Percentiles rank a stretch among this genome's conserved stretches.
Evolutionary conservation across 306 rosid species (phyloP).

Genomic region (Oemleria cerasiformis): DNA sequence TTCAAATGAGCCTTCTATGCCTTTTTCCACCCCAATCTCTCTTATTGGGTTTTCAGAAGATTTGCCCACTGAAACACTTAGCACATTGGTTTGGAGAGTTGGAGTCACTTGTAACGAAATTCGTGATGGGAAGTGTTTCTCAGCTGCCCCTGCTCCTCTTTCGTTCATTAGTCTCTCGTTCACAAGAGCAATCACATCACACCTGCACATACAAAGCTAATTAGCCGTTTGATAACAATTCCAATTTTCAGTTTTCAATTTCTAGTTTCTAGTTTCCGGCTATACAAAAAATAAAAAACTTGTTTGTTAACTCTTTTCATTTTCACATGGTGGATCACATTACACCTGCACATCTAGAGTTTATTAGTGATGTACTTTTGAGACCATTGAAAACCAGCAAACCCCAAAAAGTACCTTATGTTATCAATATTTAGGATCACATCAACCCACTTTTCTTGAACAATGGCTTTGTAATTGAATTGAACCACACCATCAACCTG

Average conservation of each 20-base stretch:
- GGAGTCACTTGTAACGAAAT: slow-evolving; percentile 79
- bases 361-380: too few species aligned
- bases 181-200: slow-evolving; percentile 63
- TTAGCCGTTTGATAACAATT: too few species aligned
- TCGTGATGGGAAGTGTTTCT: slow-evolving; percentile 86
- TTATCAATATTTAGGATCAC: slow-evolving; percentile 68
- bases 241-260: too few species aligned
- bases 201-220: slow-evolving; percentile 31
- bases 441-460: slow-evolving; percentile 66
- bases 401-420: slow-evolving; percentile 55
- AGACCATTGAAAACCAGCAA: background rate
- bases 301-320: background rate
- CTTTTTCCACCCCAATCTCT: slow-evolving; percentile 58
- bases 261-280: too few species aligned
- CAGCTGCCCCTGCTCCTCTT: slow-evolving; percentile 67
- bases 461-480: slow-evolving; percentile 56
- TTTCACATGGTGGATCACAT: background rate
- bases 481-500: slow-evolving; percentile 92
- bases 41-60: slow-evolving; percentile 75
- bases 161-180: slow-evolving; percentile 58
- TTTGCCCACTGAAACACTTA: slow-evolving; percentile 73
- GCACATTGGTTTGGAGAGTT: slow-evolving; percentile 47
- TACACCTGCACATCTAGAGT: too few species aligned
- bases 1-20: slow-evolving; percentile 72
- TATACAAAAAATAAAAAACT: background rate